Base-by-base conservation (phyloP, 2,329 filamentous ascomycete species). In the Ceratocystis albifundus region DNA sequence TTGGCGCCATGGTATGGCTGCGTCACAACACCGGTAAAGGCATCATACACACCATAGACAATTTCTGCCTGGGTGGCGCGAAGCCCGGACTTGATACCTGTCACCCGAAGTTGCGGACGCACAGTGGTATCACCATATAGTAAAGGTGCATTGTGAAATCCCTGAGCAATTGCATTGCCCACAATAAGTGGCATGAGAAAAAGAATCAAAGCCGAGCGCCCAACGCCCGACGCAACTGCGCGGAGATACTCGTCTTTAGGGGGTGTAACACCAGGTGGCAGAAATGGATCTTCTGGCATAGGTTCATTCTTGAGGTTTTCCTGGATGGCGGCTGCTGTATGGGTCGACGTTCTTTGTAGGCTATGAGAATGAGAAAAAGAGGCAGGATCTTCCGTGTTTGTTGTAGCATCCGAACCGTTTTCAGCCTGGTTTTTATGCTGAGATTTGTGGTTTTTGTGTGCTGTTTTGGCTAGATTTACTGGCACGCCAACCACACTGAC, bases 41-140 rank as follows among this genome's bases (percentile, higher is more conserved):
- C 86, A 70, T 88, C 86, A 71, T 84, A 87, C 12, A 88, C 75
- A 3, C 86, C 86, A 68, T 83, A 85, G 0, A 80, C 73, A 36
- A 88, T 81, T 72, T 87, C 86, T 67, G 80, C 76, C 4, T 84
- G 77, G 0, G 84, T 84, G 0, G 85, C 86, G 46, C 78, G 79
- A 8, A 85, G 75, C 0, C 86, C 87, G 1, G 84, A 88, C 62
- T 80, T 78, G 67, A 88, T 79, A 1, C 85, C 87, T 0, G 84
- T 88, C 53, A 89, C 82, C 6, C 84, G 80, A 1, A 80, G 79
- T 0, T 84, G 84, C 1, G 80, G 80, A 2, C 87, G 80, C 1
- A 89, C 87, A 1, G 86, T 88, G 62, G 84, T 80, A 70, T 89
- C 87, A 15, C 86, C 86, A 70, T 89, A 89, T 0, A 89, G 77